These are phyloP conservation scores for Pleomassaria siparia DNA, from an alignment of 2,329 filamentous ascomycete species.

Conservation along the genomic window DNA sequence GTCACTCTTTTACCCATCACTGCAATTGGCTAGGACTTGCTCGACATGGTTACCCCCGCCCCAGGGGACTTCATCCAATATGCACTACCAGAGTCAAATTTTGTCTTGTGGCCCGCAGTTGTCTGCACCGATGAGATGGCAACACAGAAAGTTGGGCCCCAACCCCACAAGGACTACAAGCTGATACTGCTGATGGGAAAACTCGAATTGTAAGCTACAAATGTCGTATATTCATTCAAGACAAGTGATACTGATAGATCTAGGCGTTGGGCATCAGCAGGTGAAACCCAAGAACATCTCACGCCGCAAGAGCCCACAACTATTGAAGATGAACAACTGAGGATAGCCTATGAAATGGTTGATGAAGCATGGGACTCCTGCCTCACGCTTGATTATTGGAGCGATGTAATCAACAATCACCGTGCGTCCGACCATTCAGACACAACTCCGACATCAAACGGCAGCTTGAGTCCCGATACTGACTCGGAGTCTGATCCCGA, in stretches of 20 bases:
- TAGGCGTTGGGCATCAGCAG: conserved; percentile 23
- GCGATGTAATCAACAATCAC: background rate
- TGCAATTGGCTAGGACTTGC: no score
- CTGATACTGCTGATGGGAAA: conserved; percentile 18
- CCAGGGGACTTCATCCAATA: no score
- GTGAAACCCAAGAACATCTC: conserved; percentile 14
- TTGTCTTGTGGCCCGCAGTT: conserved; percentile 24
- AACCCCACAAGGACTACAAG: conserved; percentile 14
- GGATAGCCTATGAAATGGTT: background rate
- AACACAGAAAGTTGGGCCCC: conserved; percentile 6
- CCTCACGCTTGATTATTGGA: background rate
- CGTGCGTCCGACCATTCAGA: background rate
- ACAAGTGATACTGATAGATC: conserved; percentile 7
- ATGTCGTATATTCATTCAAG: background rate
- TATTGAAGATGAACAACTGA: background rate
- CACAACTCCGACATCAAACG: background rate
- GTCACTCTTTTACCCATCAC: no score
- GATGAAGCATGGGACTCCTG: background rate
- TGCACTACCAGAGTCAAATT: no score
- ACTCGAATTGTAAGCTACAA: conserved; percentile 16
- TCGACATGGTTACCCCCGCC: no score
- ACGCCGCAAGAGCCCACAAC: no score
- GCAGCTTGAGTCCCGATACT: background rate
- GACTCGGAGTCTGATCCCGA: background rate
- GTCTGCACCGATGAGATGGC: conserved; percentile 23